A percentile compares a stretch with the other conserved stretches of the same genome.
phyloP scores from a whole-genome alignment of 1,284 basidiomycete genomes.

The Ustilago nuda region DNA sequence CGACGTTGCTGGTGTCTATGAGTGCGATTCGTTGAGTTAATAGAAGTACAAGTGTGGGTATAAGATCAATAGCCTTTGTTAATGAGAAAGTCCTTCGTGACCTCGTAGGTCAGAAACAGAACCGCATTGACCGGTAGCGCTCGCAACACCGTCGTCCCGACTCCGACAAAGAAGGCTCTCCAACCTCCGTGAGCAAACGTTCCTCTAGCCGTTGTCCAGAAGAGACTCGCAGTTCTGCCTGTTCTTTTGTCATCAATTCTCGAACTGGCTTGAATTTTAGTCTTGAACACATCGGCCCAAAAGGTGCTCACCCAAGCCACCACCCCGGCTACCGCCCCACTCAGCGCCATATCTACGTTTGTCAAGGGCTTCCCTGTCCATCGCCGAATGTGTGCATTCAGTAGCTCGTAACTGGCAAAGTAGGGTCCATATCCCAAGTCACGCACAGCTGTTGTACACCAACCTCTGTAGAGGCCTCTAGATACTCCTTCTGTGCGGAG shows the following conservation, averaged over 20 bases:
- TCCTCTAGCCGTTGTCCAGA: constrained; percentile 28
- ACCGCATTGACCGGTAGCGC: constrained; percentile 62
- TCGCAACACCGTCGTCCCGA: constrained; percentile 57
- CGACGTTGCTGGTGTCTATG: background rate
- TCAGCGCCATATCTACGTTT: constrained; percentile 54
- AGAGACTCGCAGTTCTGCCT: constrained; percentile 5
- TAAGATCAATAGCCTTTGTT: constrained; percentile 14
- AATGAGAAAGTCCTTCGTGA: constrained; percentile 38
- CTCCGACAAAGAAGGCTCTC: constrained; percentile 57
- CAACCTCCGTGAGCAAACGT: constrained; percentile 50
- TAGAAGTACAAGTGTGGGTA: background rate
- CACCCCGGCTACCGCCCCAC: constrained; percentile 59
- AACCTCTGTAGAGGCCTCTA: constrained; percentile 54
- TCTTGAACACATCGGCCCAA: constrained; percentile 64
- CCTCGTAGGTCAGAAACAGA: constrained; percentile 56
- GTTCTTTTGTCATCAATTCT: background rate
- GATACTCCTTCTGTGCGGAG: constrained; percentile 31
- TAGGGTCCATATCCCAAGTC: constrained; percentile 63
- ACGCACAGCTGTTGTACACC: constrained; percentile 53
- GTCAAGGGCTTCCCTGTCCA: constrained; percentile 17
- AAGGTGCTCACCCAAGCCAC: constrained; percentile 64
- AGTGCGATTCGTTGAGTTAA: background rate
- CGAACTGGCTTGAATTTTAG: constrained; percentile 54
- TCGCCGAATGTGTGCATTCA: constrained; percentile 38
- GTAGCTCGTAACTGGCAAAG: constrained; percentile 58